Percentiles rank a stretch among this genome's conserved stretches.
Conservation (phyloP, 78 protist genomes). For the Dictyostelium brefeldianum region DNA sequence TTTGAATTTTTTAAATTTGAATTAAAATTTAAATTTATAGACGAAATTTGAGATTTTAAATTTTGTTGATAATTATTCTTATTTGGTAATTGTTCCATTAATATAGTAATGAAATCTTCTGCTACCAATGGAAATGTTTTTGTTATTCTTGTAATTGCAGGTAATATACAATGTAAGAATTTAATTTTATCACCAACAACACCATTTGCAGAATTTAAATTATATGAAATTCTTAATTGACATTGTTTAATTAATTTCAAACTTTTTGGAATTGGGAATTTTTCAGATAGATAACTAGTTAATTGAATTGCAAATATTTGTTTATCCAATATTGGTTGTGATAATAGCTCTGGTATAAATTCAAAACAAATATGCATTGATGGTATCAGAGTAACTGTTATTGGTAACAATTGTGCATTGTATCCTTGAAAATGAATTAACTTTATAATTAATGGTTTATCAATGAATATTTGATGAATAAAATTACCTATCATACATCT, state of each 20-base stretch:
- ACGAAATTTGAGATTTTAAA: not conserved
- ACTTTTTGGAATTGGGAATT: conserved; percentile 75
- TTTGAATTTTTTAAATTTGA: conserved; percentile 10
- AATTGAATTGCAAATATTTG: conserved; percentile 72
- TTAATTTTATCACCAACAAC: not conserved
- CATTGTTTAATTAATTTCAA: conserved; percentile 22
- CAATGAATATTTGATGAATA: conserved; percentile 76
- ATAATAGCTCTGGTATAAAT: conserved; percentile 67
- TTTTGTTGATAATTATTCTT: conserved; percentile 52
- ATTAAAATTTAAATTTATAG: not conserved
- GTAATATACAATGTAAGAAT: conserved; percentile 31
- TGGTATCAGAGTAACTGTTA: conserved; percentile 57
- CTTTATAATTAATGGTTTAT: conserved; percentile 61
- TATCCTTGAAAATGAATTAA: conserved; percentile 78
- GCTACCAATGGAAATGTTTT: conserved; percentile 27
- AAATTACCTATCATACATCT: conserved; percentile 50
- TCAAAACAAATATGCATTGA: conserved; percentile 82
- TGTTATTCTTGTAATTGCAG: conserved; percentile 14
- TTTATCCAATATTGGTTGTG: conserved; percentile 35
- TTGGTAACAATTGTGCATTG: conserved; percentile 38
- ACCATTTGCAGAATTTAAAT: not conserved
- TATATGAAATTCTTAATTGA: conserved; percentile 23
- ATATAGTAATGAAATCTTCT: conserved; percentile 45
- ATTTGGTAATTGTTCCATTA: conserved; percentile 66
- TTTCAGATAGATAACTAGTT: conserved; percentile 31